Percentiles rank a stretch among this genome's conserved stretches.
These are phyloP conservation scores for Citrus mangshanensis DNA, from an alignment of 345 rosid species.

Conservation along the genomic window DNA sequence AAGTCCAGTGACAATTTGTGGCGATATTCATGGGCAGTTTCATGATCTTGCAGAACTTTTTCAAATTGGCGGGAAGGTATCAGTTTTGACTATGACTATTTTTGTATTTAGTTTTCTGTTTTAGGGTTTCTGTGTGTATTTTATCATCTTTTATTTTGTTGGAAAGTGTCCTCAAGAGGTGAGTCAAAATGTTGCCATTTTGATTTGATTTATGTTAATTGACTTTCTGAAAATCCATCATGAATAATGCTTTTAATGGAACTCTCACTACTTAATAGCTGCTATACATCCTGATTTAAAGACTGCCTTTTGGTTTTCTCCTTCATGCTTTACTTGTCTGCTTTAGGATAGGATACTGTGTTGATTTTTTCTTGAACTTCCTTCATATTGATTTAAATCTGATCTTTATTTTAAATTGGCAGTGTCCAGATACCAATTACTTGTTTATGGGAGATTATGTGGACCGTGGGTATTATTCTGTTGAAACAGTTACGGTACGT, in stretches of 20 bases:
- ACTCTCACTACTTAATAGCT: background rate
- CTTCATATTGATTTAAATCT: background rate
- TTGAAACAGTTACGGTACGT: constrained; percentile 90
- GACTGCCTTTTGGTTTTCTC: background rate
- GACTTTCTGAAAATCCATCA: background rate
- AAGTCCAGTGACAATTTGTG: constrained; percentile 98
- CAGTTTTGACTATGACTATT: constrained; percentile 19
- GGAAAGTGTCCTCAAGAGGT: background rate
- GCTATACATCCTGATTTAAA: background rate
- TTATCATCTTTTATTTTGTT: background rate
- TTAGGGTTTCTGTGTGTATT: background rate
- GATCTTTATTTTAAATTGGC: constrained; percentile 26
- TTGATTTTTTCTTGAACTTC: background rate
- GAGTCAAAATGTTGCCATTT: background rate
- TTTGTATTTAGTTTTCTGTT: constrained; percentile 21
- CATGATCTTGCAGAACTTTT: constrained; percentile 99
- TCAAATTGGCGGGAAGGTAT: constrained; percentile 95
- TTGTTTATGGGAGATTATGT: constrained; percentile 99
- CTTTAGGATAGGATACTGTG: background rate
- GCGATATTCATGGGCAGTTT: constrained; percentile 99
- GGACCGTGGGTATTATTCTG: constrained; percentile 97
- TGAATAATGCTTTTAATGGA: background rate
- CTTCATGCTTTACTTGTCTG: background rate
- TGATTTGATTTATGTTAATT: background rate
- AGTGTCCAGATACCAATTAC: constrained; percentile 99